Evolutionary conservation across 306 rosid genomes (phyloP), one percentile per base, ranked within the genome.

Genomic region (Rosa persica): DNA sequence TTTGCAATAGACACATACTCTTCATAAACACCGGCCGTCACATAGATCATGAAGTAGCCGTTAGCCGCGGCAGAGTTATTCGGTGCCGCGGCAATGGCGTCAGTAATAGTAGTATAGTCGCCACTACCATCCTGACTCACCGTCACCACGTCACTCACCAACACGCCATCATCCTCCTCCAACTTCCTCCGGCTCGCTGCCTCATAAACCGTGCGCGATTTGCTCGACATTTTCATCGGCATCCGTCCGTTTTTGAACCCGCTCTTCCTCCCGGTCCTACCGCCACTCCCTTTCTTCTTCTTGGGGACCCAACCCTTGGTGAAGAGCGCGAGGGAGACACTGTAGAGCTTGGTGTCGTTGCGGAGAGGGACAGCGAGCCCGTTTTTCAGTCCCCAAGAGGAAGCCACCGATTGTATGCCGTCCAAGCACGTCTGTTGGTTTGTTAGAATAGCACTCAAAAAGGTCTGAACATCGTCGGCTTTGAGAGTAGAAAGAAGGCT

Each of bases 381-480:
- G n/a, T 87, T 89, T 20, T 70, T 81, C 2, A 90, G 12, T 30
- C 86, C 84, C 91, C 92, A 90, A 74, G 96, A 81, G 0, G 95
- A 85, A 5, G 96, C 94, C 6, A 92, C 84, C 15, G 89, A 86
- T 72, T 88, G 88, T 8, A 94, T 78, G 38, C 98, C 97, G 10
- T 94, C 98, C 40, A 83, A 42, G 70, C 98, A 94, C 1, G 98
- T 92, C 74, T 94, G 96, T 62, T 88, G 89, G 82, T 94, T 92
- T 9, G 97, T 92, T 12, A 94, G 51, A 70, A 90, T 87, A 38
- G 91, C 97, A 49, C 98, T 94, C 13, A 94, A 86, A 10, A 85
- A 25, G 0, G 95, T 83, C 79, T 90, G 95, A 52, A 90, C 61
- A 1, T 92, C 86, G 4, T 94, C 92, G 12, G 97, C 98, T 73